phyloP scores from a whole-genome alignment of 306 rosid species.

The Ziziphus jujuba region DNA sequence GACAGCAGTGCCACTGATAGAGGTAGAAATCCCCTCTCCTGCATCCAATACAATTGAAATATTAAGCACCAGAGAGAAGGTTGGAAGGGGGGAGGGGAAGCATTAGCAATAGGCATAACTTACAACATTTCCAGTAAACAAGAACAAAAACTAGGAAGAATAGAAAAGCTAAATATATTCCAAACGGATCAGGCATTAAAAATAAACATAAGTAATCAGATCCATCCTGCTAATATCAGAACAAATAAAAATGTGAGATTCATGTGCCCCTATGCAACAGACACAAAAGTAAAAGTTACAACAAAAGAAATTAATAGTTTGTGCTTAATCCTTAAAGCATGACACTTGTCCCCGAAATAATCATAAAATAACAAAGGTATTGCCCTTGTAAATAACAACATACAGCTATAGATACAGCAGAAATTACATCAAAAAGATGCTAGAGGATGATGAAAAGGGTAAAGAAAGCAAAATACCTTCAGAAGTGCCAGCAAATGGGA shows the following conservation, averaged over 20 bases:
- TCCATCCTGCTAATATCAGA: background rate
- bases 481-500: slow-evolving; percentile 70
- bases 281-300: no score
- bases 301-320: background rate
- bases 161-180: background rate
- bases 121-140: background rate
- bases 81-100: no score
- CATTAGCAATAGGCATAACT: background rate
- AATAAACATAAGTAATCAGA: background rate
- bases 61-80: slow-evolving; percentile 3
- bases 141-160: background rate
- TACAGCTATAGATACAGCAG: background rate
- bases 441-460: background rate
- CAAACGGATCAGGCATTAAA: background rate
- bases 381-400: background rate
- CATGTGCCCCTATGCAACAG: no score
- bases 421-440: slow-evolving; percentile 1
- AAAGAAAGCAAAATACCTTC: slow-evolving; percentile 54
- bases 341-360: background rate
- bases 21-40: slow-evolving; percentile 97
- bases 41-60: slow-evolving; percentile 30
- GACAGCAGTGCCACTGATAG: slow-evolving; percentile 89
- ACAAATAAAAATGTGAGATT: no score
- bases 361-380: background rate
- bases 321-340: background rate